Percentiles rank a stretch among this genome's conserved stretches.
These are phyloP conservation scores for Halenospora varia DNA, from an alignment of 495 filamentous ascomycete species.

Conservation along the genomic window DNA sequence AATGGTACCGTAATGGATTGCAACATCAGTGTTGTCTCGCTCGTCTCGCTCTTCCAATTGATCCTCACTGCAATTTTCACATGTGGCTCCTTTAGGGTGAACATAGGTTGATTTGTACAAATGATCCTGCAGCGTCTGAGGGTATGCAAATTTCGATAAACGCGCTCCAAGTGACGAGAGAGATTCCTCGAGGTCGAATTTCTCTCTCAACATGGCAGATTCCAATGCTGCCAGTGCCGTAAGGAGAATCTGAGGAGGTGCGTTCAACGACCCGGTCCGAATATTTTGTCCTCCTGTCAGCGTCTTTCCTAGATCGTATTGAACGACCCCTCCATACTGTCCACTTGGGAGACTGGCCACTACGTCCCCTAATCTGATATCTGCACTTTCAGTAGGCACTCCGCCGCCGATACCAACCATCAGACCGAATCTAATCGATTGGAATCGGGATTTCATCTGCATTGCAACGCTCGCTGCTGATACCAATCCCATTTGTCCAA, in stretches of 20 bases:
- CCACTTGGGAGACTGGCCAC: conserved; percentile 35
- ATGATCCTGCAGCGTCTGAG: no score
- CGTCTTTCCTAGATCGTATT: conserved; percentile 39
- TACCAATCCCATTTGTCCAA: no score
- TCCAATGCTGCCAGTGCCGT: conserved; percentile 27
- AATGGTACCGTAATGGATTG: conserved; percentile 31
- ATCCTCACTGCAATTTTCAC: no score
- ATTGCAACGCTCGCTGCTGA: no score
- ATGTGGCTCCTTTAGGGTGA: no score
- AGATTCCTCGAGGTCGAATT: no score
- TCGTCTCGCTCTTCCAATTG: conserved; percentile 20
- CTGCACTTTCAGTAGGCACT: conserved; percentile 26
- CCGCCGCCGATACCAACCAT: conserved; percentile 46
- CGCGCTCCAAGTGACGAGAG: no score
- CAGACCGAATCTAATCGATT: no score
- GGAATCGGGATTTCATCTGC: no score
- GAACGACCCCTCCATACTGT: conserved; percentile 33
- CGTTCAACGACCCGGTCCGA: conserved; percentile 32
- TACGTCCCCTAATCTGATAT: conserved; percentile 40
- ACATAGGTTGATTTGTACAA: no score
- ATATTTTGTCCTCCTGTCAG: conserved; percentile 21
- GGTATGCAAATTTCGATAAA: no score
- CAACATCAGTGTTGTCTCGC: conserved; percentile 7
- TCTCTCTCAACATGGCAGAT: no score
- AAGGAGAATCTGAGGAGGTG: conserved; percentile 26